A percentile compares a stretch with the other conserved stretches of the same genome.
Evolutionary conservation across 2,329 filamentous ascomycete species (phyloP).

Genomic region (Diaporthe sp.): DNA sequence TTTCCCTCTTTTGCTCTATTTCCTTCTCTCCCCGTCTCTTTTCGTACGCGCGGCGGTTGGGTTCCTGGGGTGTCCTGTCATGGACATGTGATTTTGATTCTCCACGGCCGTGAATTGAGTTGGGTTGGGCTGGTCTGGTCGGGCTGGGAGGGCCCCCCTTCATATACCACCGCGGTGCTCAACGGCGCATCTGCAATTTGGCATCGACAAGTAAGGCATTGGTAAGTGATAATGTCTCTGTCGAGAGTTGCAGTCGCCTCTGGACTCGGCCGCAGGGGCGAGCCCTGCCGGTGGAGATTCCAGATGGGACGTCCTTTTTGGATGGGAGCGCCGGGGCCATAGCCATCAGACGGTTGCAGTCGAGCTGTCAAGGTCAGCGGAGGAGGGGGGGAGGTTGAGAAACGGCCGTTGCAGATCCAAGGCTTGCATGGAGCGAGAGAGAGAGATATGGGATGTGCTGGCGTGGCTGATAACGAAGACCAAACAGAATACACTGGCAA

Average conservation of each 20-base stretch:
- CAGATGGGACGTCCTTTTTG: conserved; percentile 13
- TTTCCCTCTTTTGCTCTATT: neutral
- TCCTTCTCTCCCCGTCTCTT: neutral
- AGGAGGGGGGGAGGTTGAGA: neutral
- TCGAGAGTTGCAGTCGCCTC: neutral
- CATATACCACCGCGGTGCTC: neutral
- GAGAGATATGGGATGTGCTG: neutral
- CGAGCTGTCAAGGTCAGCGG: conserved; percentile 5
- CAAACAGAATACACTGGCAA: neutral
- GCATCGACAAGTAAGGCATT: neutral
- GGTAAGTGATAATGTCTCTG: neutral
- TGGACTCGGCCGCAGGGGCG: neutral
- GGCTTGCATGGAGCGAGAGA: neutral
- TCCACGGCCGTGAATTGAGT: neutral
- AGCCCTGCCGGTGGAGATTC: conserved; percentile 5
- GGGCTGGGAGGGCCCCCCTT: neutral
- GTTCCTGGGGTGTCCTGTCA: conserved; percentile 6
- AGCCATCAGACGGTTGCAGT: conserved; percentile 26
- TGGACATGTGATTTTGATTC: conserved; percentile 5
- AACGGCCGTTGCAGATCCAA: neutral
- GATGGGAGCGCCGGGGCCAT: neutral
- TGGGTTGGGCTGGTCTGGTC: neutral
- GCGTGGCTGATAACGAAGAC: neutral
- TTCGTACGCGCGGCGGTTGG: conserved; percentile 6
- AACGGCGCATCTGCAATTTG: neutral